Conservation (phyloP, 1,139 yeast species). For the Yueomyces sp. region DNA sequence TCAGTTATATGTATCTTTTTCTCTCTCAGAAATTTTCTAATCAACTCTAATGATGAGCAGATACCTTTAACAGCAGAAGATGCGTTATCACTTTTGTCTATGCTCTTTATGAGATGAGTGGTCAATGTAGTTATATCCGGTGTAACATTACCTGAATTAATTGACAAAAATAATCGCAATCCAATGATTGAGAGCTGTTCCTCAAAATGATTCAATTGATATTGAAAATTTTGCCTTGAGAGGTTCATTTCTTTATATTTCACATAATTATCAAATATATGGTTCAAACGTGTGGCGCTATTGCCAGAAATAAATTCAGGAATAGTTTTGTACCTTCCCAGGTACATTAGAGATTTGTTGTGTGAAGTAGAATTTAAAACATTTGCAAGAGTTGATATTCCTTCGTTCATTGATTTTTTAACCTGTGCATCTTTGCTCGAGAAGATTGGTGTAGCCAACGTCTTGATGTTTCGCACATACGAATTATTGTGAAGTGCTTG, state of each 20-base stretch:
- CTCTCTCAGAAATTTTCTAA: constrained; percentile 8
- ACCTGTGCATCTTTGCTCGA: constrained; percentile 5
- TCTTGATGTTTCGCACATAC: constrained; percentile 8
- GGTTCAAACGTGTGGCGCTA: constrained; percentile 12
- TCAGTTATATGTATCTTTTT: constrained; percentile 8
- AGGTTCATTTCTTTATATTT: constrained; percentile 12
- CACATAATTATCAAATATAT: constrained; percentile 11
- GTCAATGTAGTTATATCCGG: constrained; percentile 14
- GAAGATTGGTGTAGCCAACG: constrained; percentile 18
- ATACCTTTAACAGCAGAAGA: constrained; percentile 9
- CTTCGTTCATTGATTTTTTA: constrained; percentile 8
- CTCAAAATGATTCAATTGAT: constrained; percentile 4
- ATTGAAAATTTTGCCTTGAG: constrained; percentile 2
- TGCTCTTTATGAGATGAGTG: constrained; percentile 8
- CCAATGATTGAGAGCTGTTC: constrained; percentile 17
- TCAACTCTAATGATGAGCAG: constrained; percentile 5
- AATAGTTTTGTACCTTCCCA: constrained; percentile 13
- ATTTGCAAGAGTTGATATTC: constrained; percentile 12
- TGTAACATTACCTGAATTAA: constrained; percentile 10
- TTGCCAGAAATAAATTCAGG: constrained; percentile 14
- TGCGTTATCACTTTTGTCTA: constrained; percentile 9
- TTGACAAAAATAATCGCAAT: constrained; percentile 15
- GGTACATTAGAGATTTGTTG: constrained; percentile 13
- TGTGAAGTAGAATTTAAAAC: constrained; percentile 11
- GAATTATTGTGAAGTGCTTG: too few species aligned